A percentile compares a stretch with the other conserved stretches of the same genome.
phyloP scores from a whole-genome alignment of 768 basidiomycete genomes.

The Auricularia auricula-judae region DNA sequence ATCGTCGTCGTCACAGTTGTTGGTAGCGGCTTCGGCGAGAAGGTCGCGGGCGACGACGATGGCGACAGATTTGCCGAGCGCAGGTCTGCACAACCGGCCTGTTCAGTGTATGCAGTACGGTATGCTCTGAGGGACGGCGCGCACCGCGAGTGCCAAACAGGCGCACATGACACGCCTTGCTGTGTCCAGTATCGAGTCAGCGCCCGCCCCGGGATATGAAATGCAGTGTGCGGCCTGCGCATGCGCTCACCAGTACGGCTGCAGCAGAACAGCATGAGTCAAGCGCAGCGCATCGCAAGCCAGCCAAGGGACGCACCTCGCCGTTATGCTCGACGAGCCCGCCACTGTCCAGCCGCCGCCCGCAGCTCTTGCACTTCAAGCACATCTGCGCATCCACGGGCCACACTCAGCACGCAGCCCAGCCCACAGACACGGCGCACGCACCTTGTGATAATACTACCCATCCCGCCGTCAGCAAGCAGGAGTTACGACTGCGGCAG shows the following conservation, averaged over 20 bases:
- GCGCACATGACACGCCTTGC: conserved; percentile 75
- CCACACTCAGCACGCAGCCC: conserved; percentile 2
- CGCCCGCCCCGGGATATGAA: neutral
- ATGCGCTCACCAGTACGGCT: conserved; percentile 35
- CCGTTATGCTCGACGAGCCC: conserved; percentile 75
- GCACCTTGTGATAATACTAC: conserved; percentile 73
- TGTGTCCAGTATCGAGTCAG: conserved; percentile 20
- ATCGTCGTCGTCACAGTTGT: too few relatives aligned
- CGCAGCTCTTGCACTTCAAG: conserved; percentile 65
- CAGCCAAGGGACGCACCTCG: conserved; percentile 39
- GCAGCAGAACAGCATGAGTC: neutral
- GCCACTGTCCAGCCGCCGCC: conserved; percentile 67
- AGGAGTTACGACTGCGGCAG: neutral
- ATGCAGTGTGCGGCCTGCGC: neutral
- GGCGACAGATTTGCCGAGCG: conserved; percentile 14
- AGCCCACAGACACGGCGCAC: neutral
- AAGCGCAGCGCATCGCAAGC: neutral
- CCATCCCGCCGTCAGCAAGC: neutral
- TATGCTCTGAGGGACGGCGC: conserved; percentile 7
- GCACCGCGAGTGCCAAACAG: conserved; percentile 51
- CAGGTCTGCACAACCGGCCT: conserved; percentile 11
- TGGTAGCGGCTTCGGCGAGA: too few relatives aligned
- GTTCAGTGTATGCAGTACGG: too few relatives aligned
- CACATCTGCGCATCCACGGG: conserved; percentile 44
- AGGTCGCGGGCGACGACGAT: conserved; percentile 3